phyloP scores from a whole-genome alignment of 2,329 filamentous ascomycete species.

The Colletotrichum liaoningense region DNA sequence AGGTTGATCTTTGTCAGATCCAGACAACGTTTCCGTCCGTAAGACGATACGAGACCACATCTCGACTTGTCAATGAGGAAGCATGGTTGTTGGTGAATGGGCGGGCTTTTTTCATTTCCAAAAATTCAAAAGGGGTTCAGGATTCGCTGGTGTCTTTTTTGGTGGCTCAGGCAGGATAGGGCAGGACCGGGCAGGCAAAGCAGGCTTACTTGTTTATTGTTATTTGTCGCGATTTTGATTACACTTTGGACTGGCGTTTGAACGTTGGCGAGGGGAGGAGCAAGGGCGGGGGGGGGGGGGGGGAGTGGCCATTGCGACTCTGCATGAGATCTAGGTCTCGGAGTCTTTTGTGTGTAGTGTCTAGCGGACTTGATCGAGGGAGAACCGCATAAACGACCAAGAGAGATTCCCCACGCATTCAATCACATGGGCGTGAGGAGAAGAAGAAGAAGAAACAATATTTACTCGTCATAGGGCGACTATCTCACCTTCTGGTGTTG shows the following conservation, averaged over 20 bases:
- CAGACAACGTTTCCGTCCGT: not conserved
- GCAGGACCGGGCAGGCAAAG: not conserved
- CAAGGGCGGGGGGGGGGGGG: not conserved
- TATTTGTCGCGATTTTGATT: not conserved
- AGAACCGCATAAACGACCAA: not conserved
- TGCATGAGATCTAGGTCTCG: constrained; percentile 1
- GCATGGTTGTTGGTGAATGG: not conserved
- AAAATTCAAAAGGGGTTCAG: not conserved
- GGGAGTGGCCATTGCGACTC: not conserved
- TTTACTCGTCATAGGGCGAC: not conserved
- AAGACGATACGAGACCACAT: not conserved
- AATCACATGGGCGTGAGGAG: not conserved
- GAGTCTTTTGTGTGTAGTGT: constrained; percentile 8
- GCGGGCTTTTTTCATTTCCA: not conserved
- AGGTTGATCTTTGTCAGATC: not conserved
- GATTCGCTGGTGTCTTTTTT: not conserved
- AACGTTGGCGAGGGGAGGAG: not conserved
- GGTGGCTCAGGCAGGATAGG: not conserved
- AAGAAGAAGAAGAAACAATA: not conserved
- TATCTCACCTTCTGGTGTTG: not conserved
- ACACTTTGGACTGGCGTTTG: constrained; percentile 5
- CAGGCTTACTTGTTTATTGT: not conserved
- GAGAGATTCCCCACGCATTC: not conserved
- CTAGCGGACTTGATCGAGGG: not conserved
- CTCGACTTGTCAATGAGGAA: not conserved